Base-by-base conservation (phyloP, 2,329 filamentous ascomycete species). In the Pezicula rhizophila region DNA sequence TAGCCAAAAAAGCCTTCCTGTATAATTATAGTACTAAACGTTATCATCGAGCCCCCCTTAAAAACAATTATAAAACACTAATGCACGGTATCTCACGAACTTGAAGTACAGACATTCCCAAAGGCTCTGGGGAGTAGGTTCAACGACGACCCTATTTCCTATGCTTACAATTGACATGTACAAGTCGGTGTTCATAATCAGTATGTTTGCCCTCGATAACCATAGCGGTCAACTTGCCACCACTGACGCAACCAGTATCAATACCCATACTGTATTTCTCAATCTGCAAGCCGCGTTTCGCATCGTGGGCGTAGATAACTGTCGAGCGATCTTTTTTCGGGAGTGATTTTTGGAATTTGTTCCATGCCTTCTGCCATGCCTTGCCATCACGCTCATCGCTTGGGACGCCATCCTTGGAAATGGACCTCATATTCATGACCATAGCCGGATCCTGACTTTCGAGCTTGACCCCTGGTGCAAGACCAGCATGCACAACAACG, bases 401-500 rank as follows among this genome's bases (percentile, higher is more conserved):
- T 0, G 61, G 59, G 7, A 61, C 48, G 2, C 59, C 61, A 45
- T 62, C 44, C 12, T 59, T 45, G 17, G 46, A 52, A 12, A 66
- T 62, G 6, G 83, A 87, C 49, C 90, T 82, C 88, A 99, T 95
- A 63, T 89, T 93, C 90, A 96, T 96, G 37, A 87, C 86, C 45
- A 85, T 84, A 66, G 80, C 83, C 0, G 90, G 85, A 65, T 96
- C 77, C 58, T 85, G 92, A 45, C 77, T 72, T 41, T 84, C 74
- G 12, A 95, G 73, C 1, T 78, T 66, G 1, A 95, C 70, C 5
- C 83, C 85, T 0, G 92, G 89, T 0, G 93, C 83, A 2, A 97
- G 75, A 1, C 93, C 93, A 0, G 81, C 92, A 69, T 97, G 93
- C 6, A 91, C 92, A 45, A 90, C 84, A 5, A 85, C 75, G 4